Base-by-base conservation (phyloP, 345 rosid genomes). In the Eucalyptus urophylla region DNA sequence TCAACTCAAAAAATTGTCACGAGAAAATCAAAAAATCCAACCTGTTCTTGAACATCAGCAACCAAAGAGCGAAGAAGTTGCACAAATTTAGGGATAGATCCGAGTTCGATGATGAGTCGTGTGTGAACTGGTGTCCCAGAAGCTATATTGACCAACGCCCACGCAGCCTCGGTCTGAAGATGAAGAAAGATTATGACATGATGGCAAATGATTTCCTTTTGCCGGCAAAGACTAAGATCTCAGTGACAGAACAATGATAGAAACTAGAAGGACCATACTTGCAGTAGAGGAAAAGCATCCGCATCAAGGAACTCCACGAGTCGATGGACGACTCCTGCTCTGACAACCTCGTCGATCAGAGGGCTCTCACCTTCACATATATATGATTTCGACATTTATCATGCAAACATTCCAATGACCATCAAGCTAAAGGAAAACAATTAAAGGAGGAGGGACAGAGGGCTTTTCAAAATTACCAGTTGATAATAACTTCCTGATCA, bases 101-200 rank as follows among this genome's bases (percentile, higher is more conserved):
- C 96, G 8, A 94, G 96, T 27, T 94, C 93, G 87, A 96, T 94
- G 40, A 96, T 94, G 87, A 94, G 95, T 72, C 91, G 93, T 45
- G 95, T 94, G 76, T 95, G 97, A 86, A 93, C 96, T 53, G 94
- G 93, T 88, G 95, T 94, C 33, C 98, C 97, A 49, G 98, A 96
- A 12, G 96, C 98, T 91, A 96, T 92, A 90, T 94, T 96, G 88
- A 96, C 95, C 93, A 96, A 92, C 13, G 97, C 97, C 98, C 98
- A 96, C 1, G 97, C 97, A 76, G 97, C 98, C 90, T 96, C 97
- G 87, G 93, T 93, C 98, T 96, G 93, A 85, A 88, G 83, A 87
- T 45, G 80, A 92, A 87, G 37, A 37, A 72, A 87, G 69, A 27
- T 44, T 43, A 86, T 13, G 47, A 80, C 25, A 14, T 27, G 24